phyloP scores from a whole-genome alignment of 768 basidiomycete species.

The Tulasnella sp. region DNA sequence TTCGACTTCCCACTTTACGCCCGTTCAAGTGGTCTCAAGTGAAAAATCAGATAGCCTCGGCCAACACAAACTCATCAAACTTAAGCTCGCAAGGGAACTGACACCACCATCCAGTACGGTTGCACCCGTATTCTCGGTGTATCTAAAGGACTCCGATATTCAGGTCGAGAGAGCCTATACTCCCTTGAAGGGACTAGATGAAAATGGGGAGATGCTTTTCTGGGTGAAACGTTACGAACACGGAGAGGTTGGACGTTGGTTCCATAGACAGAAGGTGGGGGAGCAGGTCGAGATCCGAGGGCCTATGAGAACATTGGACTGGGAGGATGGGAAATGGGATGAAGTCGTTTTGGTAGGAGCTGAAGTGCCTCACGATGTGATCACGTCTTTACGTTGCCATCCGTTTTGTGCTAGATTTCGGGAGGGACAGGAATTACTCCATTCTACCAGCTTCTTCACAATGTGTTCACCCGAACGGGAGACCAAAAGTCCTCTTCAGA shows the following conservation, averaged over 20 bases:
- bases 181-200: constrained; percentile 62
- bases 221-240: constrained; percentile 66
- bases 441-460: constrained; percentile 68
- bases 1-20: constrained; percentile 42
- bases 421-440: constrained; percentile 85
- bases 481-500: constrained; percentile 20
- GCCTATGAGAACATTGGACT: constrained; percentile 59
- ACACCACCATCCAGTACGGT: constrained; percentile 24
- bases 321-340: constrained; percentile 56
- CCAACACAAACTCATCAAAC: constrained; percentile 53
- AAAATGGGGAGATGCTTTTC: constrained; percentile 57
- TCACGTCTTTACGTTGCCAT: neutral
- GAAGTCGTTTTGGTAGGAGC: constrained; percentile 64
- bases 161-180: constrained; percentile 85
- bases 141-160: constrained; percentile 78
- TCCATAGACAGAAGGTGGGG: constrained; percentile 60
- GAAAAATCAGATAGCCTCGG: constrained; percentile 46
- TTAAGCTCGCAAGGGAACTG: constrained; percentile 44
- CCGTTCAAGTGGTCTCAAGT: constrained; percentile 40
- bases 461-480: constrained; percentile 35
- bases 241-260: constrained; percentile 78
- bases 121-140: constrained; percentile 62
- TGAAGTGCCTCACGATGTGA: neutral
- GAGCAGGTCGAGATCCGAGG: constrained; percentile 70
- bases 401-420: constrained; percentile 50